These are phyloP conservation scores for Xenoacremonium recifei DNA, from an alignment of 2,329 filamentous ascomycete species.

Conservation along the genomic window DNA sequence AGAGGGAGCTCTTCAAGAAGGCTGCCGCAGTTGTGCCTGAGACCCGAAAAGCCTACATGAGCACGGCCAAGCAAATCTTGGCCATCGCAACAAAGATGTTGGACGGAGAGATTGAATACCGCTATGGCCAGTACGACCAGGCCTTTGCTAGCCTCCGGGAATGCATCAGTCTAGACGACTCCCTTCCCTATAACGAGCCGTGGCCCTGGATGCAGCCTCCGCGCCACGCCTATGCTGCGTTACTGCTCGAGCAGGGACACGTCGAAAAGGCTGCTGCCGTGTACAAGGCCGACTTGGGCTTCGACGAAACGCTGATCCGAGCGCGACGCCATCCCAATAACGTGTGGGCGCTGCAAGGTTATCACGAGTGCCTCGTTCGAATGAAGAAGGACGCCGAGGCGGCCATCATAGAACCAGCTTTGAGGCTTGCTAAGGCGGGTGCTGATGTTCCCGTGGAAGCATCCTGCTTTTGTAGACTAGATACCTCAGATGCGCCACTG, in stretches of 20 bases:
- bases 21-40: constrained; percentile 49
- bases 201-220: constrained; percentile 75
- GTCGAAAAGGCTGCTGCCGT: constrained; percentile 50
- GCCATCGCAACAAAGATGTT: constrained; percentile 61
- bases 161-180: constrained; percentile 56
- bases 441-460: constrained; percentile 57
- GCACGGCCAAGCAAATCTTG: constrained; percentile 47
- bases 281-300: constrained; percentile 58
- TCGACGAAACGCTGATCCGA: constrained; percentile 54
- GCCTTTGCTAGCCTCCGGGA: constrained; percentile 56
- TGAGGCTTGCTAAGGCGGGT: constrained; percentile 48
- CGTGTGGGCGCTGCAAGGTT: constrained; percentile 69
- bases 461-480: constrained; percentile 36
- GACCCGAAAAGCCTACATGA: constrained; percentile 44
- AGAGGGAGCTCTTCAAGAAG: constrained; percentile 46
- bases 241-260: constrained; percentile 60
- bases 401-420: constrained; percentile 32
- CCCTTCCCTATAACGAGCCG: constrained; percentile 64
- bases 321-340: constrained; percentile 65
- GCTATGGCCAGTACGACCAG: constrained; percentile 50
- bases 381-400: constrained; percentile 42
- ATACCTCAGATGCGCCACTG: too few relatives aligned
- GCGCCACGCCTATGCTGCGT: constrained; percentile 63
- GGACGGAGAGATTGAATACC: constrained; percentile 69
- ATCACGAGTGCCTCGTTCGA: constrained; percentile 61